phyloP scores from a whole-genome alignment of 176 grass and related monocot genomes.

The Stipa capillata region DNA sequence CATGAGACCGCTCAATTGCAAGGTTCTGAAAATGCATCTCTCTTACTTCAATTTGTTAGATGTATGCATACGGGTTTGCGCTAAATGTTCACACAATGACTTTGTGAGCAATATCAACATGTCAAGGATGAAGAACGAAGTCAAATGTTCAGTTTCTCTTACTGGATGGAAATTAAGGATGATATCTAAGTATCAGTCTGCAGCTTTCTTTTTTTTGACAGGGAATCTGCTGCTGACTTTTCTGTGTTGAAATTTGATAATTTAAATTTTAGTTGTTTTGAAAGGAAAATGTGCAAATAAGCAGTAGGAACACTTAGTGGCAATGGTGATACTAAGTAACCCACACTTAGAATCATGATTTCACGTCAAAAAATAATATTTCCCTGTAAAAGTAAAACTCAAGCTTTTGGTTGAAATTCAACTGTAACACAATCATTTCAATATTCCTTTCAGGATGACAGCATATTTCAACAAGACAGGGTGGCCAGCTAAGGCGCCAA shows the following conservation, averaged over 20 bases:
- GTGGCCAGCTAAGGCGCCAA: constrained; percentile 77
- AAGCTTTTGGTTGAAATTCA: not conserved
- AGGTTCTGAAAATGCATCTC: not conserved
- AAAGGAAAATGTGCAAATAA: not conserved
- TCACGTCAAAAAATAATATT: not conserved
- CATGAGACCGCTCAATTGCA: not conserved
- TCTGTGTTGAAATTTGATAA: no score
- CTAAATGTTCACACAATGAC: not conserved
- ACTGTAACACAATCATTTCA: not conserved
- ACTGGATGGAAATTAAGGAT: not conserved
- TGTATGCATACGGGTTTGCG: not conserved
- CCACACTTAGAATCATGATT: not conserved
- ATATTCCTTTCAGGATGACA: constrained; percentile 65
- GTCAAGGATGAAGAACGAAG: not conserved
- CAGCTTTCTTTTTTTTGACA: not conserved
- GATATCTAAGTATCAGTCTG: not conserved
- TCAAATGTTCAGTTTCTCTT: not conserved
- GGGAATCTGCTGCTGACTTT: not conserved
- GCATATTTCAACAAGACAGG: constrained; percentile 86
- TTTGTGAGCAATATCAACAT: not conserved
- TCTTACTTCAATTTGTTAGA: not conserved
- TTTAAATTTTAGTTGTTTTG: not conserved
- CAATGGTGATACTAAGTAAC: not conserved
- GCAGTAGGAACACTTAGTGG: not conserved
- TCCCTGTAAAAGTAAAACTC: not conserved